Evolutionary conservation across 108 stramenopile species (phyloP).

Genomic region (Mayamaea pseudoterrestris): DNA sequence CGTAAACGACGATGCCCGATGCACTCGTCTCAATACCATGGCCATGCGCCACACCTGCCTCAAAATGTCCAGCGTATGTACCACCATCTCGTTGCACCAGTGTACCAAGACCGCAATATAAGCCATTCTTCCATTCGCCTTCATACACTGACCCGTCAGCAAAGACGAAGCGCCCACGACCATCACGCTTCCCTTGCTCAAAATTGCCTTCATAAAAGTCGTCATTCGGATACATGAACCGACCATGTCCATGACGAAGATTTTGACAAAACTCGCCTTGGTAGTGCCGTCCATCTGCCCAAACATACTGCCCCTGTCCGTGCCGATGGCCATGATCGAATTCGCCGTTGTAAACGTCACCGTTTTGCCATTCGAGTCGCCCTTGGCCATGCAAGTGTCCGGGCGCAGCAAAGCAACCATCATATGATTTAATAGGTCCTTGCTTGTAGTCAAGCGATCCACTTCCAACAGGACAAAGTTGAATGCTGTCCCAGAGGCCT

Average conservation of each 20-base stretch:
- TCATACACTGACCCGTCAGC: conserved; percentile 10
- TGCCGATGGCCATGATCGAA: conserved; percentile 41
- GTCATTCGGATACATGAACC: conserved; percentile 41
- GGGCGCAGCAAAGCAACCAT: conserved; percentile 18
- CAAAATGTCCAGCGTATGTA: conserved; percentile 15
- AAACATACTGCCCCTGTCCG: conserved; percentile 36
- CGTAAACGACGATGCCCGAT: conserved; percentile 11
- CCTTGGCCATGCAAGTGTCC: conserved; percentile 54
- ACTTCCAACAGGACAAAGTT: conserved; percentile 1
- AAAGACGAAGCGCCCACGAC: conserved; percentile 27
- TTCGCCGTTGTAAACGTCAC: conserved; percentile 39
- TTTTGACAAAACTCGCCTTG: conserved; percentile 44
- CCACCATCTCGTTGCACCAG: conserved; percentile 7
- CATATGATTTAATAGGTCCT: conserved; percentile 5
- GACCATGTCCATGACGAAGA: conserved; percentile 42
- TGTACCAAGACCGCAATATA: conserved; percentile 13
- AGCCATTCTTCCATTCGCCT: conserved; percentile 19
- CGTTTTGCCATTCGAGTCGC: conserved; percentile 39
- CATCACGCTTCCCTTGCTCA: conserved; percentile 27
- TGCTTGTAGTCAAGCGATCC: conserved; percentile 1
- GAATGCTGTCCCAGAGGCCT: conserved; percentile 5
- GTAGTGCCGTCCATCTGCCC: conserved; percentile 47
- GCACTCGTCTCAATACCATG: conserved; percentile 8
- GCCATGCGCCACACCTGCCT: conserved; percentile 10
- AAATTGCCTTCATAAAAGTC: conserved; percentile 42